Evolutionary conservation across 2,329 filamentous ascomycete species (phyloP).

Genomic region (Colletotrichum costaricense): DNA sequence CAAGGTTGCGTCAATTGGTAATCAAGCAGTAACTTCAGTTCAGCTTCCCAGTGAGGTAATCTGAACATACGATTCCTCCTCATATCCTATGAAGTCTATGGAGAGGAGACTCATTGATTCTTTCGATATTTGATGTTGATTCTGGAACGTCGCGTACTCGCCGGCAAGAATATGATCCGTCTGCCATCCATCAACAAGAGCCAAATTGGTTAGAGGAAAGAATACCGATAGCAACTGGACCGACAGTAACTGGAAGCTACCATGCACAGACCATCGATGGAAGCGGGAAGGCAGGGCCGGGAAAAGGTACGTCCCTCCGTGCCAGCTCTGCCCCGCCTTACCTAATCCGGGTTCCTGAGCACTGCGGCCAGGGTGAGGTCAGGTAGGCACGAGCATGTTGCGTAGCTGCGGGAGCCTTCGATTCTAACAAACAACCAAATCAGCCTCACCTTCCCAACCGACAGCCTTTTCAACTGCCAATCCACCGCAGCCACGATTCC

Average conservation of each 20-base stretch:
- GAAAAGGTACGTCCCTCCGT: constrained; percentile 34
- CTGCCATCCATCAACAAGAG: background rate
- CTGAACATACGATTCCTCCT: too few relatives aligned
- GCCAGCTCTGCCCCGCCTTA: constrained; percentile 15
- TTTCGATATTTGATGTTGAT: too few relatives aligned
- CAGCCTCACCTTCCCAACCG: constrained; percentile 22
- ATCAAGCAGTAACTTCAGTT: too few relatives aligned
- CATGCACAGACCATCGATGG: background rate
- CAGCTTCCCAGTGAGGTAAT: too few relatives aligned
- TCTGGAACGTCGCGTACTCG: too few relatives aligned
- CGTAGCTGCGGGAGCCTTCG: constrained; percentile 35
- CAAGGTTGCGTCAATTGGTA: too few relatives aligned
- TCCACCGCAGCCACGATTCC: background rate
- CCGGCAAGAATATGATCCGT: too few relatives aligned
- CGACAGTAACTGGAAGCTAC: background rate
- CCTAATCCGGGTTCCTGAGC: constrained; percentile 32
- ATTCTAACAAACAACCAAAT: constrained; percentile 29
- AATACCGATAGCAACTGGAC: background rate
- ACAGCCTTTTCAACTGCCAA: background rate
- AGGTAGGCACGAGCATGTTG: constrained; percentile 37
- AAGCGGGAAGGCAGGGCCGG: background rate
- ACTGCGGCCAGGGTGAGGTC: constrained; percentile 32
- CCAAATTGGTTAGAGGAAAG: background rate
- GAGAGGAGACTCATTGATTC: too few relatives aligned
- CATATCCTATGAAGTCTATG: too few relatives aligned